A percentile compares a stretch with the other conserved stretches of the same genome.
Conservation (phyloP, 2,329 filamentous ascomycete species). For the Nectriaceae sp. region DNA sequence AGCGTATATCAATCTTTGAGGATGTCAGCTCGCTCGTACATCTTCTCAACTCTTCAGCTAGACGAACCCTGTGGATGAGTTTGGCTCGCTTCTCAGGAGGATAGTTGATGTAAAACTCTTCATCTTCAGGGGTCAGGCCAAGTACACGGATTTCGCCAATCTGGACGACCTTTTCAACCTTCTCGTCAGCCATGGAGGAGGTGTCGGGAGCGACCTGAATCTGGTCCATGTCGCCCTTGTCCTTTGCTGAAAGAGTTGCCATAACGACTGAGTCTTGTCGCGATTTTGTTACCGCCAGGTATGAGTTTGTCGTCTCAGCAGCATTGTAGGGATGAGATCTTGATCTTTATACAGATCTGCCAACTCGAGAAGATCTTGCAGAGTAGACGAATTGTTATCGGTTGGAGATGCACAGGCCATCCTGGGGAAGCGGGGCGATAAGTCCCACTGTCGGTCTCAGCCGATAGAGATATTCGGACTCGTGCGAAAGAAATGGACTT, state of each 20-base stretch:
- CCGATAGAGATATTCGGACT: neutral
- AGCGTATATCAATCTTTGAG: conserved; percentile 20
- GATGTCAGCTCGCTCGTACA: neutral
- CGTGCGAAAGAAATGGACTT: neutral
- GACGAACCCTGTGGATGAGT: conserved; percentile 28
- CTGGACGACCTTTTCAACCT: neutral
- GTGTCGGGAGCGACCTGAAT: neutral
- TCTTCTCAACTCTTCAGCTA: neutral
- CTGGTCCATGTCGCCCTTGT: neutral
- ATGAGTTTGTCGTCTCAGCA: no score
- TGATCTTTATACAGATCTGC: no score
- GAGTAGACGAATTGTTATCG: neutral
- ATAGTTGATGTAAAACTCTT: conserved; percentile 28
- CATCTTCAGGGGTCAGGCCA: conserved; percentile 30
- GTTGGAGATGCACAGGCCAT: neutral
- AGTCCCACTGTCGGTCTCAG: neutral
- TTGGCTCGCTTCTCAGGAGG: conserved; percentile 23
- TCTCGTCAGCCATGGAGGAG: neutral
- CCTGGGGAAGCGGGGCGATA: neutral
- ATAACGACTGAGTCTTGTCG: no score
- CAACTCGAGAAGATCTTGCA: no score
- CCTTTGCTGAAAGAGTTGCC: neutral
- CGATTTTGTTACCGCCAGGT: no score
- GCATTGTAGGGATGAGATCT: no score
- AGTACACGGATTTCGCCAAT: conserved; percentile 33